Evolutionary conservation across 352 stramenopile species (phyloP).

Genomic region (Pythium periplocum): DNA sequence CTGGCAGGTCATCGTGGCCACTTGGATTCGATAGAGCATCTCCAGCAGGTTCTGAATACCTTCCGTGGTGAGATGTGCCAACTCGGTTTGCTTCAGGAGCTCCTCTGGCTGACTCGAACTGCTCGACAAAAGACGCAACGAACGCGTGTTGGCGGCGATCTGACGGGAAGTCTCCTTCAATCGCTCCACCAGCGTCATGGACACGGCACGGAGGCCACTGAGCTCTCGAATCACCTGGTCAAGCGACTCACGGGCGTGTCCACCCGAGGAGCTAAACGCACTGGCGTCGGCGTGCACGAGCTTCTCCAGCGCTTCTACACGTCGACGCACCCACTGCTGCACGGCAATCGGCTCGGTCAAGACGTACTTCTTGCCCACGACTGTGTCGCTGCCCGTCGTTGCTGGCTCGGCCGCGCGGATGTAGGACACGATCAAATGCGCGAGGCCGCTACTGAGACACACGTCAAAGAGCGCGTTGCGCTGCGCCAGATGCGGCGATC

Average conservation of each 20-base stretch:
- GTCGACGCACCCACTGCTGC: conserved; percentile 65
- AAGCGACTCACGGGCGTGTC: conserved; percentile 22
- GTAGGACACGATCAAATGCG: conserved; percentile 69
- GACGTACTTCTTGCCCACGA: conserved; percentile 48
- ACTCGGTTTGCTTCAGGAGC: conserved; percentile 57
- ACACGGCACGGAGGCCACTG: conserved; percentile 57
- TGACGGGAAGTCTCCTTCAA: conserved; percentile 59
- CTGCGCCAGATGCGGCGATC: conserved; percentile 39
- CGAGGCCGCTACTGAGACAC: conserved; percentile 62
- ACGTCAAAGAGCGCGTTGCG: conserved; percentile 75
- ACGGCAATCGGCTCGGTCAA: conserved; percentile 78
- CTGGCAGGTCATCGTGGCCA: conserved; percentile 41
- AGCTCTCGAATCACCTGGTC: conserved; percentile 48
- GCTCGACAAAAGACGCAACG: not conserved
- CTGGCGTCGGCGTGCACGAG: conserved; percentile 28
- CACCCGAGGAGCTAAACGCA: not conserved
- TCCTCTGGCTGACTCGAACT: conserved; percentile 10
- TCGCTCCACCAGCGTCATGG: conserved; percentile 62
- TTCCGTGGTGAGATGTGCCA: conserved; percentile 50
- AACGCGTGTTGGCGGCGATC: conserved; percentile 29
- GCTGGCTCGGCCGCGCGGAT: conserved; percentile 36
- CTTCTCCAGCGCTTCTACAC: conserved; percentile 50
- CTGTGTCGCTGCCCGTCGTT: not conserved
- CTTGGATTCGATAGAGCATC: conserved; percentile 61
- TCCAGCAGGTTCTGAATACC: conserved; percentile 68